These are phyloP conservation scores for Penicillium fimorum DNA, from an alignment of 495 filamentous ascomycete genomes.

Conservation along the genomic window DNA sequence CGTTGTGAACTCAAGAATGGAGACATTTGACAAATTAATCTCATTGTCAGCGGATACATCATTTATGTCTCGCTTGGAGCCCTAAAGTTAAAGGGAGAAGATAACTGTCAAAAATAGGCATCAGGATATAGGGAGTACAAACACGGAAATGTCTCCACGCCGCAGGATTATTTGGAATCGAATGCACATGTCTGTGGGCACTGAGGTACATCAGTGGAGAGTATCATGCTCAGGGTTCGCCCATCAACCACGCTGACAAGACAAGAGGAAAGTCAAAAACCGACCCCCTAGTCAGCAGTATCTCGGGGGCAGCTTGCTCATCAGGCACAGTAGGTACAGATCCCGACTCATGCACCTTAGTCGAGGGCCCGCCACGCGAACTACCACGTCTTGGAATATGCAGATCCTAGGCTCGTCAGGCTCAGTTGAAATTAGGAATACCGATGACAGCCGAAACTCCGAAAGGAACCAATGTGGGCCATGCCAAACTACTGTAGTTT, in stretches of 20 bases:
- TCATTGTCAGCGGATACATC: background rate
- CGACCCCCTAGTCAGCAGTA: conserved; percentile 13
- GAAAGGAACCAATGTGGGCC: background rate
- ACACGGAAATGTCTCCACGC: background rate
- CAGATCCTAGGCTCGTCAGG: conserved; percentile 13
- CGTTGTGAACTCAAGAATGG: background rate
- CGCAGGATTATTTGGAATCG: conserved; percentile 5
- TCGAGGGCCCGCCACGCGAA: background rate
- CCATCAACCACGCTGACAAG: conserved; percentile 15
- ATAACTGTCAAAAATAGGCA: background rate
- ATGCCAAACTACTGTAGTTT: background rate
- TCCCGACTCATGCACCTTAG: conserved; percentile 13
- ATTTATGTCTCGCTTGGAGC: background rate
- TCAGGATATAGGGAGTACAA: background rate
- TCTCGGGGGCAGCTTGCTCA: conserved; percentile 1
- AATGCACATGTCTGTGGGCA: background rate
- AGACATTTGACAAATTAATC: background rate
- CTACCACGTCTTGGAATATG: conserved; percentile 12
- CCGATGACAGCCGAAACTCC: background rate
- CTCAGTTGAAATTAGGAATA: conserved; percentile 16
- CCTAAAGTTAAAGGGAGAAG: background rate
- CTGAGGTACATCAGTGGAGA: conserved; percentile 6
- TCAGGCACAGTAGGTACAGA: conserved; percentile 25
- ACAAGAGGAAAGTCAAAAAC: background rate
- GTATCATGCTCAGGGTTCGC: conserved; percentile 9